A percentile compares a stretch with the other conserved stretches of the same genome.
Conservation (phyloP, 768 basidiomycete genomes). For the Phanerochaete carnosa region DNA sequence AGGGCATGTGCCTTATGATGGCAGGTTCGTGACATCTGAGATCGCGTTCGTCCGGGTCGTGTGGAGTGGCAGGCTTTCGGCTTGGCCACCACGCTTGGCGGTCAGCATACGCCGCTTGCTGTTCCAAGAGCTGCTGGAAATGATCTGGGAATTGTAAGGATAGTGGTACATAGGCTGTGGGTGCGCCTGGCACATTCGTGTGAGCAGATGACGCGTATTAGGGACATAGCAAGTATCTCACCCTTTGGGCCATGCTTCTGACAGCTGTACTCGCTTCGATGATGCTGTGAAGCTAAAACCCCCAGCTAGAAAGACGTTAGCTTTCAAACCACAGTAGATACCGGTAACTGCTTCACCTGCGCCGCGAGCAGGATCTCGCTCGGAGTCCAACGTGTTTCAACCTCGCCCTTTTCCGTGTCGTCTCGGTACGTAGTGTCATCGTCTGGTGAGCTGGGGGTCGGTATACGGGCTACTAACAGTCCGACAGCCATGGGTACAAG, state of each 20-base stretch:
- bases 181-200: conserved; percentile 43
- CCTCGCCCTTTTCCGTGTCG: background rate
- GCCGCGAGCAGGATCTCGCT: background rate
- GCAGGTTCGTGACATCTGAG: background rate
- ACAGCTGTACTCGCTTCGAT: conserved; percentile 65
- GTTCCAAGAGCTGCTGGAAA: conserved; percentile 46
- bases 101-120: conserved; percentile 41
- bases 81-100: conserved; percentile 51
- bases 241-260: conserved; percentile 55
- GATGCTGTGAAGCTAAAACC: conserved; percentile 70
- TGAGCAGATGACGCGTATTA: background rate
- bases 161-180: conserved; percentile 57
- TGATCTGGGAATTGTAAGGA: conserved; percentile 61
- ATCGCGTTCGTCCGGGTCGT: background rate
- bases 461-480: too few species aligned
- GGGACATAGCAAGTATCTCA: conserved; percentile 21
- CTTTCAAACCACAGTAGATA: background rate
- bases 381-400: background rate
- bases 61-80: conserved; percentile 3
- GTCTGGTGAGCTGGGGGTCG: background rate
- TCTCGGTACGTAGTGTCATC: background rate
- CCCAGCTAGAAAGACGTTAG: conserved; percentile 37
- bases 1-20: conserved; percentile 7
- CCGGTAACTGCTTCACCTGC: background rate
- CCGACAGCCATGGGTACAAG: background rate